A percentile compares a stretch with the other conserved stretches of the same genome.
Conservation (phyloP, 768 basidiomycete genomes). For the Mrakia frigida region DNA sequence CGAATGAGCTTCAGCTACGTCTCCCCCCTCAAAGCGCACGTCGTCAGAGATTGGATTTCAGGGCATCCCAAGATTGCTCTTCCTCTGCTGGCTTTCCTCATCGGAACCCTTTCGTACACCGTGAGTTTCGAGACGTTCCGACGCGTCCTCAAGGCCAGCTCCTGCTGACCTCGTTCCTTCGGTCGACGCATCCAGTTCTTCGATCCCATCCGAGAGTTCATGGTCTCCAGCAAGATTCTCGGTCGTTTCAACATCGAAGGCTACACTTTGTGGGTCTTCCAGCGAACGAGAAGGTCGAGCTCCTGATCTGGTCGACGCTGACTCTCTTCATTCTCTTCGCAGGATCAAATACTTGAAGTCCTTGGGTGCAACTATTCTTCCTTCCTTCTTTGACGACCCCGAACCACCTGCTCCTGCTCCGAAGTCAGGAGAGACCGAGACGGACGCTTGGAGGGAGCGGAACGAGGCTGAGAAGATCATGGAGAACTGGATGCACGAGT, state of each 20-base stretch:
- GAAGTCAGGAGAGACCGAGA: conserved; percentile 53
- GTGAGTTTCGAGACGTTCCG: background rate
- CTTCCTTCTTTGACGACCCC: conserved; percentile 3
- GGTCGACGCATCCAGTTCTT: background rate
- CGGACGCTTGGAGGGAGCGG: conserved; percentile 75
- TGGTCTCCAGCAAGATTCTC: conserved; percentile 72
- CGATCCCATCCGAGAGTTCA: conserved; percentile 60
- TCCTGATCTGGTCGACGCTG: too few relatives aligned
- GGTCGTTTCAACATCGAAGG: conserved; percentile 78
- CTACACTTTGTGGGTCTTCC: conserved; percentile 12
- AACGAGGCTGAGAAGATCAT: conserved; percentile 66
- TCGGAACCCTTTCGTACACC: conserved; percentile 86
- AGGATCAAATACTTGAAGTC: conserved; percentile 2
- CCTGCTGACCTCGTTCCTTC: background rate
- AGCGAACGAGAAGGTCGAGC: too few relatives aligned
- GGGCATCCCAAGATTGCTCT: conserved; percentile 43
- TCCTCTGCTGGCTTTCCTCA: conserved; percentile 63
- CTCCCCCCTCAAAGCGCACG: conserved; percentile 43
- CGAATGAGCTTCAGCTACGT: conserved; percentile 42
- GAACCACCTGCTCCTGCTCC: background rate
- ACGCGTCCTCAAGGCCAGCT: background rate
- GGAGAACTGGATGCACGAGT: conserved; percentile 66
- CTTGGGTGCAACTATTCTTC: conserved; percentile 2
- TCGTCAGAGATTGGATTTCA: conserved; percentile 43
- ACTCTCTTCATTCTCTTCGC: background rate